A percentile compares a stretch with the other conserved stretches of the same genome.
Conservation (phyloP, 352 stramenopile genomes). For the Globisporangium nagaii region DNA sequence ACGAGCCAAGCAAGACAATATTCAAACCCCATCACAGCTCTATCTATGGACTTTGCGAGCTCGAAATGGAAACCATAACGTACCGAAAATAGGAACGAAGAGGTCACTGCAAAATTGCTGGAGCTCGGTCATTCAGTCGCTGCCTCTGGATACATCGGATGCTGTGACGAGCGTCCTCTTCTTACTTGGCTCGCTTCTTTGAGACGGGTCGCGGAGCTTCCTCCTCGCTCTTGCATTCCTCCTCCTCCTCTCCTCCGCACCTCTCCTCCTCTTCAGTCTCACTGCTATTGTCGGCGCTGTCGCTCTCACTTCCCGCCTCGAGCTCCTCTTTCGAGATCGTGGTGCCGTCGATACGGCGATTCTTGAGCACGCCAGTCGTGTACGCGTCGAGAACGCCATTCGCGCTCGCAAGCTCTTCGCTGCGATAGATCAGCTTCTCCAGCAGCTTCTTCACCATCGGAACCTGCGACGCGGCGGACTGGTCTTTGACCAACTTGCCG, state of each 20-base stretch:
- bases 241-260: constrained; percentile 12
- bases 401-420: constrained; percentile 43
- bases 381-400: constrained; percentile 57
- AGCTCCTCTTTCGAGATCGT: constrained; percentile 44
- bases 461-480: constrained; percentile 42
- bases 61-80: background rate
- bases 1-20: no score
- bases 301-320: constrained; percentile 15
- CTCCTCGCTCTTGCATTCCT: background rate
- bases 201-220: background rate
- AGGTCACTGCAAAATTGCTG: no score
- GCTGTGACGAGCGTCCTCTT: background rate
- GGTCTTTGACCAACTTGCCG: constrained; percentile 54
- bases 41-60: no score
- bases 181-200: constrained; percentile 8
- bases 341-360: constrained; percentile 59
- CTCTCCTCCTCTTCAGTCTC: constrained; percentile 19
- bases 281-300: constrained; percentile 11
- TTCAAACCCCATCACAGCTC: background rate
- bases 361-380: constrained; percentile 59
- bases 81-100: constrained; percentile 4
- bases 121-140: no score
- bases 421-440: constrained; percentile 51
- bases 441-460: constrained; percentile 62
- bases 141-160: background rate